A percentile compares a stretch with the other conserved stretches of the same genome.
Conservation (phyloP, 768 basidiomycete species). For the Trametes sanguinea region DNA sequence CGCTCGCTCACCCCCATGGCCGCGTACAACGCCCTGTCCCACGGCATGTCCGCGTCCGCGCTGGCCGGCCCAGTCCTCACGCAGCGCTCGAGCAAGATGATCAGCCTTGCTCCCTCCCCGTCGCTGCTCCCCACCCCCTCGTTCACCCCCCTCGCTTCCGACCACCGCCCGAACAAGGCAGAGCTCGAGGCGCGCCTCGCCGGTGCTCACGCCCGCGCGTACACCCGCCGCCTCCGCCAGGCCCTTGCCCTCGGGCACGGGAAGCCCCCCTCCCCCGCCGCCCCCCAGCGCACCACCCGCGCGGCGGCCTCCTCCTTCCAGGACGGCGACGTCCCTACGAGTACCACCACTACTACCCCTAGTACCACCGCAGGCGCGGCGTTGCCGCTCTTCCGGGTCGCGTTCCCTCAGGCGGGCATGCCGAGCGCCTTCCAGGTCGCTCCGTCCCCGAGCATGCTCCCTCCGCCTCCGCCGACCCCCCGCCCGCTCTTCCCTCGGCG, state of each 20-base stretch:
- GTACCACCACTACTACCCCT: neutral
- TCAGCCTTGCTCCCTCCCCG: slow-evolving; percentile 11
- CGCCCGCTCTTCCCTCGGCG: slow-evolving; percentile 10
- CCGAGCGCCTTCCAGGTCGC: neutral
- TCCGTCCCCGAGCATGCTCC: slow-evolving; percentile 19
- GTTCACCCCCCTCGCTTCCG: neutral
- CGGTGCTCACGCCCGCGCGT: slow-evolving; percentile 16
- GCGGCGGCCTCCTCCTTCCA: slow-evolving; percentile 1
- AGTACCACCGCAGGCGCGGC: neutral
- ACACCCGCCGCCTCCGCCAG: slow-evolving; percentile 5
- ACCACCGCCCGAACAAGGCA: slow-evolving; percentile 20
- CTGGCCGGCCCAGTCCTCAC: slow-evolving; percentile 16
- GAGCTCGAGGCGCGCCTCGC: slow-evolving; percentile 21
- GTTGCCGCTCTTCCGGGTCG: slow-evolving; percentile 6
- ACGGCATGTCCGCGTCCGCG: slow-evolving; percentile 8
- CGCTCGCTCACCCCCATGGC: slow-evolving; percentile 2
- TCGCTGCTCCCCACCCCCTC: slow-evolving; percentile 9
- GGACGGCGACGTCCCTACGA: neutral
- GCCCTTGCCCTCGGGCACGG: neutral
- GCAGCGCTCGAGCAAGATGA: neutral
- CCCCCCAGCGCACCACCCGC: slow-evolving; percentile 1
- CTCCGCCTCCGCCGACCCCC: slow-evolving; percentile 9
- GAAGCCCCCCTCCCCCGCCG: neutral
- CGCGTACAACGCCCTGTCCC: slow-evolving; percentile 7
- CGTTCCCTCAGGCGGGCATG: neutral